Evolutionary conservation across 176 grass and related monocot genomes (phyloP), one percentile per base, ranked within the genome.

Genomic region (Stipa capillata): DNA sequence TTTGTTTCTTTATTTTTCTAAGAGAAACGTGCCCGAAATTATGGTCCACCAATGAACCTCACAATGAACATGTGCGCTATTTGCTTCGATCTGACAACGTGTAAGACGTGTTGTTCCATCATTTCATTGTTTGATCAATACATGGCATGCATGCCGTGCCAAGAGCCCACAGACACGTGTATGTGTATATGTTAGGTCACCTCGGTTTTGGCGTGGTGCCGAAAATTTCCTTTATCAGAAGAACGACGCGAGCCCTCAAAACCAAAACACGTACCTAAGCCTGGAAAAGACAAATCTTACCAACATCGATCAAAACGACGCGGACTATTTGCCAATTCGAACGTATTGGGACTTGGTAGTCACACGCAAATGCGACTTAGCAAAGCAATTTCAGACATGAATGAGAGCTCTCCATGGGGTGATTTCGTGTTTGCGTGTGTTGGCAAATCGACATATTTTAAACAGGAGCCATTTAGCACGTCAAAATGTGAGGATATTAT

Each of bases 21-120:
- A 52, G 12, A 32, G 4, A 83, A 31, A 48, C 33, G 55, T 73
- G 76, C 20, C 20, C 35, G 6, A 7, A 48, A 69, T 6, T 29
- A 20, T 20, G 35, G 66, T 15, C 18, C 13, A 6, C 1, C 32
- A 47, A 67, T 27, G 49, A 3, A 20, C 44, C 14, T 66, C 66
- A 79, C 40, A n/a, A 60, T n/a, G 33, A 67, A 25, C 78, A 86
- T 39, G 31, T 77, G 85, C 33, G 40, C 72, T 70, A 14, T 47
- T 69, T 34, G 57, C 13, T 32, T 21, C 2, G 18, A 48, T 80
- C 47, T 23, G 18, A 44, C 34, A 73, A 76, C 72, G 71, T 59
- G 47, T 27, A 60, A 69, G 55, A 76, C 78, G 85, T 87, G 77
- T 31, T n/a, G 31, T 50, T 72, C 36, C 35, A 72, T 72, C 75